Evolutionary conservation across 2,329 filamentous ascomycete genomes (phyloP).

Genomic region (Microcyclosporella mali): DNA sequence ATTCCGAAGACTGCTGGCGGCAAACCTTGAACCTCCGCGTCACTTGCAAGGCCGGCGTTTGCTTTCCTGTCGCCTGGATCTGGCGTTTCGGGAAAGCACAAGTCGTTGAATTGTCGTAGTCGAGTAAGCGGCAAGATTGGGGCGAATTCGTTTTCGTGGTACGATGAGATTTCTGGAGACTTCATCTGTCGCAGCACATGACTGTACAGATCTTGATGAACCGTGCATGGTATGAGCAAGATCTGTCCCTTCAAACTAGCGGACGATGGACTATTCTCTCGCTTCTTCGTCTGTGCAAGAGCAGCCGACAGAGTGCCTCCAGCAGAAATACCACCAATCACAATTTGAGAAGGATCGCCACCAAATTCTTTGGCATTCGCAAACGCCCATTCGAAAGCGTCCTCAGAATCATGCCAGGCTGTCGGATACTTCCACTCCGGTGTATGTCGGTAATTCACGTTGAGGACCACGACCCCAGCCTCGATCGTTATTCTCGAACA

Average conservation of each 20-base stretch:
- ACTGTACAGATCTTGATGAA: conserved; percentile 32
- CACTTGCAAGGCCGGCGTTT: conserved; percentile 35
- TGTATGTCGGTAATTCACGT: conserved; percentile 55
- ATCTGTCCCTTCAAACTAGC: conserved; percentile 45
- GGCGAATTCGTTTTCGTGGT: conserved; percentile 43
- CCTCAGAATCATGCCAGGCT: conserved; percentile 49
- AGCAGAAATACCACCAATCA: conserved; percentile 47
- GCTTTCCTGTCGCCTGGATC: conserved; percentile 32
- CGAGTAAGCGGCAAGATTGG: conserved; percentile 43
- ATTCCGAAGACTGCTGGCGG: conserved; percentile 43
- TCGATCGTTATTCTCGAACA: conserved; percentile 46
- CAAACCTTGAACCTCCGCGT: conserved; percentile 36
- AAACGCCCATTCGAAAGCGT: conserved; percentile 51
- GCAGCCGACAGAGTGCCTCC: conserved; percentile 42
- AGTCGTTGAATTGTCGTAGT: conserved; percentile 27
- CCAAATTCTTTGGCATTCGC: conserved; percentile 35
- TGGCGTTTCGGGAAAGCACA: conserved; percentile 7
- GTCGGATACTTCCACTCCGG: conserved; percentile 50
- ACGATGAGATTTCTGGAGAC: conserved; percentile 40
- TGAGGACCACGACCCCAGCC: conserved; percentile 43
- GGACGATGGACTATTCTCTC: conserved; percentile 23
- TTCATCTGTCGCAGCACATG: conserved; percentile 34
- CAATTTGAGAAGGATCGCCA: conserved; percentile 35
- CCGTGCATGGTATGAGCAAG: conserved; percentile 47
- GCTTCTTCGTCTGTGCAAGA: conserved; percentile 37